Evolutionary conservation across 495 filamentous ascomycete genomes (phyloP), one percentile per base, ranked within the genome.

Genomic region (Penicillium arizonense): DNA sequence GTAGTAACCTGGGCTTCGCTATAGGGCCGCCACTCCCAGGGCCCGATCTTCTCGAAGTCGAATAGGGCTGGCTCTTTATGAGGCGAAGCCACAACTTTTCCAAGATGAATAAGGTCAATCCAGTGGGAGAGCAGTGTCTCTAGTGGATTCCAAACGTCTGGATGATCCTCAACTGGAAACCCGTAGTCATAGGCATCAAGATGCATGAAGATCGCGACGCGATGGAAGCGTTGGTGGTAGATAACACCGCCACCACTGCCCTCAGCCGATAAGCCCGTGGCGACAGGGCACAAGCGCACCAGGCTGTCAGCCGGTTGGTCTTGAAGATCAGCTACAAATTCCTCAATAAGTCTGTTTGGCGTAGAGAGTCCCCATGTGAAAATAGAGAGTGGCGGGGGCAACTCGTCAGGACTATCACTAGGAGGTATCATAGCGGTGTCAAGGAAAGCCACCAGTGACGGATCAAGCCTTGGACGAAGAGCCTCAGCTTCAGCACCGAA

Each of bases 111-210:
- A 28, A 68, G 44, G 9, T 55, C 36, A 34, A 71, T 65, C 69
- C 69, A 74, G 43, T 72, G 57, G 44, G 55, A 50, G 32, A 74
- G 62, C 1, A 74, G 40, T 5, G 65, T 74, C 62, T 74, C 70
- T 12, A 74, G 60, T 5, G 70, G 62, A 42, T 64, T 53, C 65
- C 69, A 74, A 14, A 68, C 40, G 14, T 67, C 40, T 21, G 34
- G n/a, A 40, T 52, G 16, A 36, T 28, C 51, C 28, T 55, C 41
- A 10, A 58, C 51, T 55, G 45, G 53, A 44, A 55, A 55, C 26
- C 40, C 53, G 12, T 18, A n/a, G 46, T 39, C 39, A 45, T 39
- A 55, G 7, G 23, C 30, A 55, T 55, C 46, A 45, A 40, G 23
- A 55, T 45, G 14, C 53, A 55, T 55, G 53, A 55, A 55, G 47